Base-by-base conservation (phyloP, 345 rosid species). In the Bretschneidera sinensis region DNA sequence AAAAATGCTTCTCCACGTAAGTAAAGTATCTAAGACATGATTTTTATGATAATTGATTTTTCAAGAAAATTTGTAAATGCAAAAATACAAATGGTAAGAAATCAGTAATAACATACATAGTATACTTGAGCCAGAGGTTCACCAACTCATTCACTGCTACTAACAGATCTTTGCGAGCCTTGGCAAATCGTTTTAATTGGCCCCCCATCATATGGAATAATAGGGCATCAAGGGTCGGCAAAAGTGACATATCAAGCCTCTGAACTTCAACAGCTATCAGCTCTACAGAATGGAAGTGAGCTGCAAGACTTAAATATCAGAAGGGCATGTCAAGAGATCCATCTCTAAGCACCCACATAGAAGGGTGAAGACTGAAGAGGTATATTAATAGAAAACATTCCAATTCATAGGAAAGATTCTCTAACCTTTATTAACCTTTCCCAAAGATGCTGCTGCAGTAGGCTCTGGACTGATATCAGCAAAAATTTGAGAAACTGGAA, bases 351-450 rank as follows among this genome's bases (percentile, higher is more conserved):
- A 63, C 22, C 59, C 13, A 47, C 23, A 54, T 43, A 35, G 35
- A 59, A 54, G 10, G 22, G 24, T 47, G 48, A 67, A 54, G 17
- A 48, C 21, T 47, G 48, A 67, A 54, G 17, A 48, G 39, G 9
- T 25, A 52, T 35, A 49, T 3, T 20, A 13, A 25, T 5, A 56
- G 53, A 70, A 61, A 21, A 56, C 47, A 66, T 64, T 48, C 49
- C 60, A 17, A 64, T 16, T 39, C 51, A 31, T 48, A 63, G 72
- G 65, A 59, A 51, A 65, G 62, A 60, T 28, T 55, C 65, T 75
- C 78, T 62, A 74, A 92, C 97, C 97, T 94, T 90, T 94, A 76
- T 90, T 90, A 66, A 94, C 97, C 83, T 94, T 97, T 39, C 99
- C 99, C 67, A 94, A 71, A 48, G 99, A 94, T 68, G 98, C 98